These are phyloP conservation scores for Pseudonitzschia multiseries DNA, from an alignment of 108 stramenopile species.

Conservation along the genomic window DNA sequence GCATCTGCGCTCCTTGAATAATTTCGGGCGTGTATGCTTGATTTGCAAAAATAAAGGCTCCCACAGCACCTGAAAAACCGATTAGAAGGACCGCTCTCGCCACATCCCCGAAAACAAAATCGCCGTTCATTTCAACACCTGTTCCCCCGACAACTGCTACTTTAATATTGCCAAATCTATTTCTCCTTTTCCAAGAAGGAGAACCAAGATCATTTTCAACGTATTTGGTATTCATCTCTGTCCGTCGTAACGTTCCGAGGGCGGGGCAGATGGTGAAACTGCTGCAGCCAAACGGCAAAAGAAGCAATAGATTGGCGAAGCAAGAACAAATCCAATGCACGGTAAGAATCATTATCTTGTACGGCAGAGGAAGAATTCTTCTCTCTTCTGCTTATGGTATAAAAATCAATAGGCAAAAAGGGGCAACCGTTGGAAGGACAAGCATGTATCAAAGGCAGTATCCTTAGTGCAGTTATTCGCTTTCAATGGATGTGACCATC, in stretches of 20 bases:
- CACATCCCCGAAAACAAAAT: not conserved
- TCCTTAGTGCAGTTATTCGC: too few species aligned
- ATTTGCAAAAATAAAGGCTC: conserved; percentile 28
- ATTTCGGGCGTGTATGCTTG: conserved; percentile 28
- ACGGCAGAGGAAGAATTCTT: not conserved
- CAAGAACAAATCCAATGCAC: not conserved
- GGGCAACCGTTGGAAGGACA: too few species aligned
- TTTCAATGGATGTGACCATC: too few species aligned
- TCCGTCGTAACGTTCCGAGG: not conserved
- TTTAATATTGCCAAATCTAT: not conserved
- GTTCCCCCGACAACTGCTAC: not conserved
- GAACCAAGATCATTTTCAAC: not conserved
- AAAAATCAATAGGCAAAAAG: too few species aligned
- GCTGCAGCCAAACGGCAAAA: not conserved
- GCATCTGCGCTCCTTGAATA: conserved; percentile 11
- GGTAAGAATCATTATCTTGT: not conserved
- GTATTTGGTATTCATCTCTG: not conserved
- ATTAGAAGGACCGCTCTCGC: not conserved
- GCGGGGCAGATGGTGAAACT: not conserved
- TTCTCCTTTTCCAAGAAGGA: not conserved
- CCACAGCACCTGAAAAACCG: not conserved
- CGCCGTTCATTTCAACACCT: not conserved
- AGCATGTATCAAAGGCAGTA: too few species aligned
- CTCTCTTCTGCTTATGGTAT: not conserved
- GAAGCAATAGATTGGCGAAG: not conserved